These are phyloP conservation scores for Besnoitia besnoiti DNA, from an alignment of 169 alveolate genomes.

Conservation along the genomic window DNA sequence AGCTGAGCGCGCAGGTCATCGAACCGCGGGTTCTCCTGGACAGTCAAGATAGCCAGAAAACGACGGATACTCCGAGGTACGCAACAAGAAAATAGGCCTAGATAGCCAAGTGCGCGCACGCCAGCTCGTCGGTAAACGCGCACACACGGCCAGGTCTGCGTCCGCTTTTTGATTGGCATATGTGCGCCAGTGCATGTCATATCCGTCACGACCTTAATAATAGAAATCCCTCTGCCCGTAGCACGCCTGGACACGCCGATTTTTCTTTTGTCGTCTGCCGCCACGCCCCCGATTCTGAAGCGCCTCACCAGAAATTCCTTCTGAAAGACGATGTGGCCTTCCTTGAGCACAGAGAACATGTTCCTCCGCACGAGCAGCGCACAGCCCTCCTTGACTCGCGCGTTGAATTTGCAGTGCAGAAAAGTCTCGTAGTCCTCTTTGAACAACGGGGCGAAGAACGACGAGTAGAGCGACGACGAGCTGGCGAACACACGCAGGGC, in stretches of 20 bases:
- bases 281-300: not conserved
- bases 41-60: not conserved
- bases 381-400: conserved; percentile 35
- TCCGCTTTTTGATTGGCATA: too few relatives aligned
- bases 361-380: conserved; percentile 17
- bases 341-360: not conserved
- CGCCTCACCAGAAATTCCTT: not conserved
- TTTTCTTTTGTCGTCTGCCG: not conserved
- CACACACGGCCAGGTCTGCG: too few relatives aligned
- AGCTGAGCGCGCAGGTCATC: conserved; percentile 9
- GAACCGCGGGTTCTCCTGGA: not conserved
- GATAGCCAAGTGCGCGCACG: too few relatives aligned
- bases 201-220: too few relatives aligned
- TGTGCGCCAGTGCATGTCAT: too few relatives aligned
- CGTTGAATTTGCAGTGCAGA: not conserved
- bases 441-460: conserved; percentile 17
- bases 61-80: too few relatives aligned
- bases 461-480: conserved; percentile 13
- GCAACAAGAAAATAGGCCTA: too few relatives aligned
- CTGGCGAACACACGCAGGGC: not conserved
- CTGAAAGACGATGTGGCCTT: not conserved
- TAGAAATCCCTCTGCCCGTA: too few relatives aligned
- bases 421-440: not conserved
- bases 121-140: too few relatives aligned
- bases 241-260: not conserved